Conservation (phyloP, 768 basidiomycete genomes). For the Xerocomellus intermedius region DNA sequence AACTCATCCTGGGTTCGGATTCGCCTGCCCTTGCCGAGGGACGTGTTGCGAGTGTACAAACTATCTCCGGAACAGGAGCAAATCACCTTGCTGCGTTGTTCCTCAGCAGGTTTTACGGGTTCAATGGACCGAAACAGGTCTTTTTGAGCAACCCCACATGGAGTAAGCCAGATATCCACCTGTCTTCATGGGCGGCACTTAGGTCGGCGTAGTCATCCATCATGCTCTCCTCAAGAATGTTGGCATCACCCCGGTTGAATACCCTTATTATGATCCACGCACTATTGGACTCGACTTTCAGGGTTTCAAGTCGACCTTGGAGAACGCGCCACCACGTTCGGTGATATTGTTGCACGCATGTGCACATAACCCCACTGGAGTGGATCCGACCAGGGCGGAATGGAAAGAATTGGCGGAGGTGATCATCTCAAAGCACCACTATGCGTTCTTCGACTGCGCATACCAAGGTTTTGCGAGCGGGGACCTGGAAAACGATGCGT, state of each 20-base stretch:
- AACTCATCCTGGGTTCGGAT: slow-evolving; percentile 73
- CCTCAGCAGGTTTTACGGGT: slow-evolving; percentile 76
- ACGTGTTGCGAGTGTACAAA: slow-evolving; percentile 81
- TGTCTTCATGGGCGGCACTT: background rate
- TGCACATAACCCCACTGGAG: slow-evolving; percentile 96
- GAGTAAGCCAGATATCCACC: slow-evolving; percentile 52
- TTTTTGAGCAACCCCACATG: slow-evolving; percentile 94
- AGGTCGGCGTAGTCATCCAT: slow-evolving; percentile 65
- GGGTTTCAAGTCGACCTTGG: slow-evolving; percentile 60
- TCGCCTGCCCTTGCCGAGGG: slow-evolving; percentile 69
- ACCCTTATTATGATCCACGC: slow-evolving; percentile 91
- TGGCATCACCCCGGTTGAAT: slow-evolving; percentile 80
- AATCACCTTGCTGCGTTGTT: slow-evolving; percentile 92
- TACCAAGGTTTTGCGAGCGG: slow-evolving; percentile 98
- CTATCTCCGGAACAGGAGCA: slow-evolving; percentile 94
- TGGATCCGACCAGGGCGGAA: slow-evolving; percentile 87
- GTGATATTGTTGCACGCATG: slow-evolving; percentile 92
- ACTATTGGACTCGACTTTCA: slow-evolving; percentile 84
- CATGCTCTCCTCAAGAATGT: slow-evolving; percentile 89
- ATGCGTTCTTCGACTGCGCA: slow-evolving; percentile 91
- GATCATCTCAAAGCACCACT: slow-evolving; percentile 73
- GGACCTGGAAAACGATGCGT: slow-evolving; percentile 86
- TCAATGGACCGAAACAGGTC: slow-evolving; percentile 61
- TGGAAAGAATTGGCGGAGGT: slow-evolving; percentile 78
- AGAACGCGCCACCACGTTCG: slow-evolving; percentile 68